Evolutionary conservation across 768 basidiomycete genomes (phyloP), one percentile per base, ranked within the genome.

Genomic region (Kockovaella imperatae): DNA sequence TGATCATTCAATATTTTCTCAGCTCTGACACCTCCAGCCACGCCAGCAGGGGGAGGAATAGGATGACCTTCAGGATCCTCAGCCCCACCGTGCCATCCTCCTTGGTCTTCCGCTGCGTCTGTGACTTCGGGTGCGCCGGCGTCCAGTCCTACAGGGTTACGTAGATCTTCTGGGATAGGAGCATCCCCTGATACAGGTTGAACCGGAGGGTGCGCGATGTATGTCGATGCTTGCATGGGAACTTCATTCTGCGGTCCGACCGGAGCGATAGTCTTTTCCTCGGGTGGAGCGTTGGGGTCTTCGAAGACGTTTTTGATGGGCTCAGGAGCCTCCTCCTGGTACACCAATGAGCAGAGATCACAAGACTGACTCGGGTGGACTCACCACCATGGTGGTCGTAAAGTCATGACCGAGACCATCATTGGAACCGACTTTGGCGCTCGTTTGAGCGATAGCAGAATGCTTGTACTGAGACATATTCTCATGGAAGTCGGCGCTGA

Each of bases 71-170:
- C 42, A 26, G 53, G 54, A 43, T 66, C 69, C 46, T 70, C 69
- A 0, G 67, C 67, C 36, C 63, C 69, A 24, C 69, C 69, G 29
- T 70, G 66, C 69, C 69, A 70, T 45, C 68, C 65, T 10, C 66
- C 64, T n/a, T 54, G 64, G 41, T 64, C 65, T 34, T 59, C 62
- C 17, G 45, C 58, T 11, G 29, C 49, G 30, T 49, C 61, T 13
- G 69, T 70, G 4, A 67, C 64, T 26, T 67, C 60, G 3, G 69
- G 67, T 7, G 62, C 64, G 17, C 69, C 69, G 17, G 69, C 69
- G 36, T 70, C 69, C 21, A 59, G 52, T 1, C 69, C 69, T 1
- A 70, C 58, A 7, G 69, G 69, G 21, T 61, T 63, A 20, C 69
- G 55, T 2, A 61, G 61, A 44, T 70, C 69, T 47, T 66, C 62